Evolutionary conservation across 2,329 filamentous ascomycete species (phyloP), one percentile per base, ranked within the genome.

Genomic region (Tolypocladium nubicola): DNA sequence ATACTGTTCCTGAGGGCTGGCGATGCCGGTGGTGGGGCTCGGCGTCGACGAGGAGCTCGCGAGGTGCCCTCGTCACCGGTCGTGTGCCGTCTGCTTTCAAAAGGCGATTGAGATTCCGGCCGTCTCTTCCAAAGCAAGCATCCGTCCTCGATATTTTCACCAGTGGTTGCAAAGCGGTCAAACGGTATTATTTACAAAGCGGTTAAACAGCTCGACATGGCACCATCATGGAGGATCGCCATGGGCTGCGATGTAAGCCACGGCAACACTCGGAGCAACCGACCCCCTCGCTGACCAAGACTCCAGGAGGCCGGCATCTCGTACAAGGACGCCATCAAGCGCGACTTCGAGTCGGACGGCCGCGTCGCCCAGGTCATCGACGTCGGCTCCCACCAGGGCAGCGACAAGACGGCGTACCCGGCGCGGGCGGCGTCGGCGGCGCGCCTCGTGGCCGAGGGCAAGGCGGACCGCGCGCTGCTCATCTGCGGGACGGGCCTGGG

Each of bases 401-500:
- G 77, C 57, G 88, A 94, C 78, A 90, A 89, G 70, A 93, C 88
- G 1, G 86, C 89, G 3, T 95, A 95, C 71, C 88, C 90, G 0
- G 86, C 89, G 71, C 81, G 88, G 45, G 89, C 89, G 58, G 87
- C 89, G 45, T 82, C 83, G 43, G 89, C 89, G 6, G 87, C 88
- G 16, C 74, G 75, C 59, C 76, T 87, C 41, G 80, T 89, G 13
- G 77, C 79, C 4, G 71, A 76, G 7, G 86, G 85, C 49, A 78
- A 84, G 65, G 87, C 82, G 55, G 90, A 95, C 73, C 86, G 90
- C 56, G 90, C 89, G 0, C 78, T 95, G 41, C 75, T 91, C 47
- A 89, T 95, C 75, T 95, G 90, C 74, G 90, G 90, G 2, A 95
- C 90, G 0, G 90, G 90, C 0, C 80, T 96, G 9, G 90, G 90